Percentiles rank a stretch among this genome's conserved stretches.
Conservation (phyloP, 169 alveolate species). For the Plasmodium gonderi region DNA sequence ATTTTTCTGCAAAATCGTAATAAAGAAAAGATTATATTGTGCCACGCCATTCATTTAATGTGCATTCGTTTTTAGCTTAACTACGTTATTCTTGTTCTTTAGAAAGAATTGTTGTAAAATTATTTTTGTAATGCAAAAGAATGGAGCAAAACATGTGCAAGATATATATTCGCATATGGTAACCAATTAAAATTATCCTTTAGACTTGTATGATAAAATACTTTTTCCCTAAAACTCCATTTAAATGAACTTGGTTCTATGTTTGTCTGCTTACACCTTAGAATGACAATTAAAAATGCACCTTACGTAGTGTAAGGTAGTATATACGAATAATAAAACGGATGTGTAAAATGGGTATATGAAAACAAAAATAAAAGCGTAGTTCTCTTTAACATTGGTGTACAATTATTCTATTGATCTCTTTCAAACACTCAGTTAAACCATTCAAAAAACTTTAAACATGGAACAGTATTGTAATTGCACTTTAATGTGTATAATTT, state of each 20-base stretch:
- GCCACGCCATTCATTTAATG: neutral
- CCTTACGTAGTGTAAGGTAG: neutral
- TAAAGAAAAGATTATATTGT: neutral
- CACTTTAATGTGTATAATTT: neutral
- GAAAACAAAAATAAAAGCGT: neutral
- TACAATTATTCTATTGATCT: neutral
- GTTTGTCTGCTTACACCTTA: neutral
- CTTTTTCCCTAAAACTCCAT: neutral
- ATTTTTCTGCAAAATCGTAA: neutral
- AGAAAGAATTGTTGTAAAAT: neutral
- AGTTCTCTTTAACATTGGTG: neutral
- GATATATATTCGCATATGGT: neutral
- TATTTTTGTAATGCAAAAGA: neutral
- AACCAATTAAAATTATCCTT: neutral
- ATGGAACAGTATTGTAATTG: neutral
- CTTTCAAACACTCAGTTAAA: neutral
- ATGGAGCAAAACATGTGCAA: neutral
- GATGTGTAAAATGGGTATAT: neutral
- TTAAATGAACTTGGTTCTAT: neutral
- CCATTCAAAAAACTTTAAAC: neutral
- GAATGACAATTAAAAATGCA: neutral
- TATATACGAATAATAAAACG: neutral
- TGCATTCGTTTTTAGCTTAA: neutral
- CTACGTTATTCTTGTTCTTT: neutral
- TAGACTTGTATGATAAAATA: neutral